A percentile compares a stretch with the other conserved stretches of the same genome.
phyloP scores from a whole-genome alignment of 2,329 filamentous ascomycete species.

The Stagonosporopsis vannaccii region DNA sequence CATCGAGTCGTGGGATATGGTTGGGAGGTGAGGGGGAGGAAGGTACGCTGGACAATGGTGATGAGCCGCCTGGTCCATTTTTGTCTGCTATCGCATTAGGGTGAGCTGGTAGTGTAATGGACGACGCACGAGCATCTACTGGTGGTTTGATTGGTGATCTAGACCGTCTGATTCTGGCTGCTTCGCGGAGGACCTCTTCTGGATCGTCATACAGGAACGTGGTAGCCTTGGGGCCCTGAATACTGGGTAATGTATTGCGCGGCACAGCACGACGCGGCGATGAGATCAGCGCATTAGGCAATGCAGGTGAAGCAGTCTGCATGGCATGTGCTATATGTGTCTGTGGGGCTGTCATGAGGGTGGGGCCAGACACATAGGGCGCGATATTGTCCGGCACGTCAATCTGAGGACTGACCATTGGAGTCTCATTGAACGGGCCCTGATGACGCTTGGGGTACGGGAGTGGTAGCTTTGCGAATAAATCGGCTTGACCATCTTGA shows the following conservation, averaged over 20 bases:
- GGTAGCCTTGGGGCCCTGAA: constrained; percentile 31
- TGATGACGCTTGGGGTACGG: constrained; percentile 15
- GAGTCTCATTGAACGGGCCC: neutral
- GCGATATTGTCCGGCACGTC: constrained; percentile 9
- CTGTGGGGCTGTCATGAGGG: neutral
- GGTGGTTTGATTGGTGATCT: constrained; percentile 17
- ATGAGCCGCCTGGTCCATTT: neutral
- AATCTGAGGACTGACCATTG: neutral
- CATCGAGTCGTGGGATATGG: constrained; percentile 16
- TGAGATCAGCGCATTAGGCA: neutral
- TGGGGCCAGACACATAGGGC: neutral
- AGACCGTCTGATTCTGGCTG: constrained; percentile 17
- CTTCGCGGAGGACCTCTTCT: constrained; percentile 29
- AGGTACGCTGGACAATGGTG: constrained; percentile 23
- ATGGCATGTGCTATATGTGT: neutral
- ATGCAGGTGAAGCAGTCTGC: neutral
- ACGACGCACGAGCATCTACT: neutral
- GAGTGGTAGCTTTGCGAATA: neutral
- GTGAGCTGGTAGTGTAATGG: neutral
- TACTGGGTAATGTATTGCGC: constrained; percentile 12
- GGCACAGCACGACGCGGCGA: constrained; percentile 9
- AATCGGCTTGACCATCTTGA: neutral
- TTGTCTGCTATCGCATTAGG: neutral
- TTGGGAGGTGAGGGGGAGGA: constrained; percentile 12
- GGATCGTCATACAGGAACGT: constrained; percentile 29